These are phyloP conservation scores for Xylariaceae sp. DNA, from an alignment of 2,329 filamentous ascomycete species.

Conservation along the genomic window DNA sequence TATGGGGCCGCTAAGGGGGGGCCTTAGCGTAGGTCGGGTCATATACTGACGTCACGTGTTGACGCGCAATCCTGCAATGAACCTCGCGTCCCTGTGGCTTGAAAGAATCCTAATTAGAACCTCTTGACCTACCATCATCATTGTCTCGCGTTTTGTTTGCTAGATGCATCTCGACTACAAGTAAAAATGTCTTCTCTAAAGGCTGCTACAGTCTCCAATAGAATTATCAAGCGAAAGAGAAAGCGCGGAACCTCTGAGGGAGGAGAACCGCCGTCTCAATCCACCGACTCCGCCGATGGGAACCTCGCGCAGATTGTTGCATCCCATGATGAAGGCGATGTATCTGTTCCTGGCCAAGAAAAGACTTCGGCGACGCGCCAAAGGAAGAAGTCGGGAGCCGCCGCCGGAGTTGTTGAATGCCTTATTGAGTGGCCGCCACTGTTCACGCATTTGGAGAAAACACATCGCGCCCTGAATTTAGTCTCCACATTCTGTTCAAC, in stretches of 20 bases:
- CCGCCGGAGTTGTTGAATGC: slow-evolving; percentile 28
- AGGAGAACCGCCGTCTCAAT: slow-evolving; percentile 4
- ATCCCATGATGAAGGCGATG: slow-evolving; percentile 6
- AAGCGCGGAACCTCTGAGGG: slow-evolving; percentile 33
- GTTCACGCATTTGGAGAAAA: slow-evolving; percentile 69
- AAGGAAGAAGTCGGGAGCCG: slow-evolving; percentile 18
- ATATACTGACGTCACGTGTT: slow-evolving; percentile 12
- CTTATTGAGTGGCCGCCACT: slow-evolving; percentile 64
- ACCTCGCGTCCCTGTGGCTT: slow-evolving; percentile 3
- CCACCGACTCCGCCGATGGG: slow-evolving; percentile 2
- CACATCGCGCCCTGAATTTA: slow-evolving; percentile 81
- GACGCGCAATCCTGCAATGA: slow-evolving; percentile 6
- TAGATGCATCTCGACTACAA: slow-evolving; percentile 28
- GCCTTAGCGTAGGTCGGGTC: not conserved
- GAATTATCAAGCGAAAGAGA: slow-evolving; percentile 34
- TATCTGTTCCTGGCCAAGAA: not conserved
- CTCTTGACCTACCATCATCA: not conserved
- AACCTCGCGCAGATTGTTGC: not conserved
- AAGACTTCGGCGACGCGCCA: slow-evolving; percentile 9
- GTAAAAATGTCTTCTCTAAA: slow-evolving; percentile 43
- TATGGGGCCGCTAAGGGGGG: not conserved
- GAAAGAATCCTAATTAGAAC: not conserved
- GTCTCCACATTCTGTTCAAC: slow-evolving; percentile 95
- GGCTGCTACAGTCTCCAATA: slow-evolving; percentile 44
- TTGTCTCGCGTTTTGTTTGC: not conserved